Evolutionary conservation across 2,329 filamentous ascomycete genomes (phyloP).

Genomic region (Elsinoe fawcettii): DNA sequence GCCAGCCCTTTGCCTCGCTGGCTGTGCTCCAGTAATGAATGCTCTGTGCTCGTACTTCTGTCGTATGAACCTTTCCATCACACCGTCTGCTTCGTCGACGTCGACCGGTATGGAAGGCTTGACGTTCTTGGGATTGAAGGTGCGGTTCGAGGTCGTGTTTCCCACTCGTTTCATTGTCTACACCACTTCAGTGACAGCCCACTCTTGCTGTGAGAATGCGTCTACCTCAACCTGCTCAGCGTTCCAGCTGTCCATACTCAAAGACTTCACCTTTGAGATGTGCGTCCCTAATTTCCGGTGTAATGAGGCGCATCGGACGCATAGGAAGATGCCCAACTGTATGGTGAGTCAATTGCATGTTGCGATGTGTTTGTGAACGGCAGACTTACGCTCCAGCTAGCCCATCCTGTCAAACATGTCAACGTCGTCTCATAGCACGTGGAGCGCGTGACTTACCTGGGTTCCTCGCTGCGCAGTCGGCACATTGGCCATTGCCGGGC

Average conservation of each 20-base stretch:
- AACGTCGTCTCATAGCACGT: conserved; percentile 20
- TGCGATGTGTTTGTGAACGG: background rate
- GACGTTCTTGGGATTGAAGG: conserved; percentile 79
- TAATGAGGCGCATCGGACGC: conserved; percentile 96
- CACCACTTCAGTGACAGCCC: conserved; percentile 44
- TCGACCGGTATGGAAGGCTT: conserved; percentile 81
- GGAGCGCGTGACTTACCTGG: conserved; percentile 60
- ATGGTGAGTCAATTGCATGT: background rate
- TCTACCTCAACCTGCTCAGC: conserved; percentile 91
- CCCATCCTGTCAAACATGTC: conserved; percentile 61
- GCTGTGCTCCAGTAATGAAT: conserved; percentile 32
- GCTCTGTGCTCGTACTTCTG: conserved; percentile 77
- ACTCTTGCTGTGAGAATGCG: conserved; percentile 19
- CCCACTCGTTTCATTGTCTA: conserved; percentile 93
- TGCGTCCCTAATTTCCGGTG: conserved; percentile 94
- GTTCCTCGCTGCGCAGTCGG: conserved; percentile 85
- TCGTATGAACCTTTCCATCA: conserved; percentile 91
- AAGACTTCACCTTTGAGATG: conserved; percentile 96
- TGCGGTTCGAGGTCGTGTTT: conserved; percentile 76
- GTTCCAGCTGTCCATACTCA: conserved; percentile 98
- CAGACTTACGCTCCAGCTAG: conserved; percentile 81
- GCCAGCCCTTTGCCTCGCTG: conserved; percentile 48
- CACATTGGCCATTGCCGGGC: conserved; percentile 85
- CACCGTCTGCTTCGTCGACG: conserved; percentile 82
- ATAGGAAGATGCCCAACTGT: conserved; percentile 89